A percentile compares a stretch with the other conserved stretches of the same genome.
Evolutionary conservation across 371 early-diverging fungal genomes (phyloP).

Genomic region (Homolaphlyctis polyrhiza): DNA sequence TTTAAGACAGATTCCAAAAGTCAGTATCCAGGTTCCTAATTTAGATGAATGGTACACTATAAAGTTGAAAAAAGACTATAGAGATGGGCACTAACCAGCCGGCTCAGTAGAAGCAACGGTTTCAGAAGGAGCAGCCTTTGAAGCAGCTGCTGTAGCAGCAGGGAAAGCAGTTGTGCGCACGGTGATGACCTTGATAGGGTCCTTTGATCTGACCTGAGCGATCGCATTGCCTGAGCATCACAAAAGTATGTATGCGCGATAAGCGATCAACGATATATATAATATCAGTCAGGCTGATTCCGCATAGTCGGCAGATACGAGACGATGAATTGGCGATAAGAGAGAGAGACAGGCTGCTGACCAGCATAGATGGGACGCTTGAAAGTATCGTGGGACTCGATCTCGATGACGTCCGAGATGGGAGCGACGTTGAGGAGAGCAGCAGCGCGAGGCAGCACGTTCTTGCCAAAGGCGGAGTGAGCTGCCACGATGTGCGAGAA

Average conservation of each 20-base stretch:
- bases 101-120: constrained; percentile 64
- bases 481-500: constrained; percentile 85
- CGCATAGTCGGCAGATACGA: too few species aligned
- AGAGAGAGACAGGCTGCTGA: constrained; percentile 18
- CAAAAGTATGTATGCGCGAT: neutral
- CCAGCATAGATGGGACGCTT: constrained; percentile 97
- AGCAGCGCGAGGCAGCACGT: constrained; percentile 88
- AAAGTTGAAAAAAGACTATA: too few species aligned
- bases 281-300: too few species aligned
- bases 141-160: constrained; percentile 54
- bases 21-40: too few species aligned
- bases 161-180: constrained; percentile 91
- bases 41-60: too few species aligned
- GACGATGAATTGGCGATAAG: neutral
- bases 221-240: constrained; percentile 92
- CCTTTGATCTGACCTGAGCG: constrained; percentile 88
- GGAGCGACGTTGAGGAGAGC: constrained; percentile 88
- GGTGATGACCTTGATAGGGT: constrained; percentile 82
- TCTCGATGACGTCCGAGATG: constrained; percentile 80
- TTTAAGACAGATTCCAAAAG: too few species aligned
- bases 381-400: constrained; percentile 83
- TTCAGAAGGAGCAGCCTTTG: constrained; percentile 57
- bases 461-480: constrained; percentile 89
- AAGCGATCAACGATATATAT: neutral
- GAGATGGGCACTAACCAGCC: too few species aligned